Evolutionary conservation across 306 rosid genomes (phyloP).

Genomic region (Sindora glabra): DNA sequence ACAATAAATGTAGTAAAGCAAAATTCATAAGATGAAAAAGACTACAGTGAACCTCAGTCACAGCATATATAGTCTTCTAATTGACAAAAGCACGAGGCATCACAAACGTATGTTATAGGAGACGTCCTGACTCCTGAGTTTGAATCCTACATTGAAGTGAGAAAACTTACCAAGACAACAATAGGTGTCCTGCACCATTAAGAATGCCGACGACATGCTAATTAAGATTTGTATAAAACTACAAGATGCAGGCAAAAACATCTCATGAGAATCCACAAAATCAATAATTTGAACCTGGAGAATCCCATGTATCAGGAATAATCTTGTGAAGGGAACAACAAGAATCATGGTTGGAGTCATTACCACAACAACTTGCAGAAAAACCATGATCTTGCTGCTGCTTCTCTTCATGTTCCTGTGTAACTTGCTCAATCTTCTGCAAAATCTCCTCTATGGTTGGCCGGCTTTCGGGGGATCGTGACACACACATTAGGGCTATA

Average conservation of each 20-base stretch:
- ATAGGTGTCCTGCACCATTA: too few species aligned
- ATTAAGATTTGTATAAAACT: too few species aligned
- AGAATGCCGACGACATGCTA: too few species aligned
- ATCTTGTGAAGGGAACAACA: slow-evolving; percentile 50
- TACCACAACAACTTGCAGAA: neutral
- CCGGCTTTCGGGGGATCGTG: slow-evolving; percentile 38
- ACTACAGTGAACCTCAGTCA: slow-evolving; percentile 1
- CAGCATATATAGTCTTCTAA: neutral
- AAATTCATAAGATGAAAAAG: neutral
- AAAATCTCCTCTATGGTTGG: slow-evolving; percentile 38
- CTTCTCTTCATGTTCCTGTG: slow-evolving; percentile 25
- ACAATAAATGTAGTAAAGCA: neutral
- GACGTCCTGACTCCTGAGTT: too few species aligned
- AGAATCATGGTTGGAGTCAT: slow-evolving; percentile 19
- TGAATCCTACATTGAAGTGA: too few species aligned
- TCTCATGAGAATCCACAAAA: neutral
- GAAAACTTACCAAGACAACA: too few species aligned
- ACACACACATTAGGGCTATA: slow-evolving; percentile 48
- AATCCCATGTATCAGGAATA: slow-evolving; percentile 65
- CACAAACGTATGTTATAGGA: neutral
- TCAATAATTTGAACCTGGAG: slow-evolving; percentile 61
- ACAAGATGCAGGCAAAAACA: neutral
- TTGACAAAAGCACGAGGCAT: neutral
- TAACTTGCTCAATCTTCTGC: slow-evolving; percentile 48
- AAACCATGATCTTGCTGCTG: slow-evolving; percentile 9